Evolutionary conservation across 2,329 filamentous ascomycete species (phyloP).

Genomic region (Byssochlamys sp.): DNA sequence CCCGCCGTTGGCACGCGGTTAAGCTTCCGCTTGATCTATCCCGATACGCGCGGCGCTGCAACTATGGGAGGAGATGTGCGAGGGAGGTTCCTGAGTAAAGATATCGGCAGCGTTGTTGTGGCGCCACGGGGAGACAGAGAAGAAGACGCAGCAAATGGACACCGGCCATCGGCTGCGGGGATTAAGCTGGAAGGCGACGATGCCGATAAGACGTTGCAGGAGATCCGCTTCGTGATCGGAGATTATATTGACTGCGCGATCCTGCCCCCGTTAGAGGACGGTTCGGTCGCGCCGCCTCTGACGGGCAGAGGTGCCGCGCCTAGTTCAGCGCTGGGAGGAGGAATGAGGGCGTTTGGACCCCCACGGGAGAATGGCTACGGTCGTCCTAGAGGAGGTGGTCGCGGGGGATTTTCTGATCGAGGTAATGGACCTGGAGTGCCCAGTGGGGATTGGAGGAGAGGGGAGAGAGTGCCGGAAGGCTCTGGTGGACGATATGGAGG

Average conservation of each 20-base stretch:
- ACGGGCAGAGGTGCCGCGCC: conserved; percentile 37
- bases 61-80: conserved; percentile 32
- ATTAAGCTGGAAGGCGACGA: conserved; percentile 47
- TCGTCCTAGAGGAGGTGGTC: conserved; percentile 27
- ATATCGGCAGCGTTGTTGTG: conserved; percentile 73
- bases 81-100: conserved; percentile 63
- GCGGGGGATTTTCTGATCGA: conserved; percentile 28
- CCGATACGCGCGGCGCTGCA: conserved; percentile 50
- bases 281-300: conserved; percentile 57
- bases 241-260: conserved; percentile 81
- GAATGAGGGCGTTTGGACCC: conserved; percentile 29
- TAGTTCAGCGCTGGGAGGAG: conserved; percentile 31
- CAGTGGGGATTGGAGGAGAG: conserved; percentile 40
- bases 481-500: conserved; percentile 29
- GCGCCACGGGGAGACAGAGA: conserved; percentile 35
- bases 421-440: conserved; percentile 33
- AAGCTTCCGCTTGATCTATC: conserved; percentile 78
- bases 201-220: conserved; percentile 62
- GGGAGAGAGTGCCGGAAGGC: conserved; percentile 38
- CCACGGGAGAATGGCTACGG: conserved; percentile 39
- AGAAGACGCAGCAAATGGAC: conserved; percentile 29
- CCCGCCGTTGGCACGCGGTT: conserved; percentile 73
- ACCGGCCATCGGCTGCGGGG: conserved; percentile 23
- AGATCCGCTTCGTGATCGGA: conserved; percentile 74
- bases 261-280: conserved; percentile 63